A percentile compares a stretch with the other conserved stretches of the same genome.
Conservation (phyloP, 2,329 filamentous ascomycete genomes). For the Neocucurbitaria cava region DNA sequence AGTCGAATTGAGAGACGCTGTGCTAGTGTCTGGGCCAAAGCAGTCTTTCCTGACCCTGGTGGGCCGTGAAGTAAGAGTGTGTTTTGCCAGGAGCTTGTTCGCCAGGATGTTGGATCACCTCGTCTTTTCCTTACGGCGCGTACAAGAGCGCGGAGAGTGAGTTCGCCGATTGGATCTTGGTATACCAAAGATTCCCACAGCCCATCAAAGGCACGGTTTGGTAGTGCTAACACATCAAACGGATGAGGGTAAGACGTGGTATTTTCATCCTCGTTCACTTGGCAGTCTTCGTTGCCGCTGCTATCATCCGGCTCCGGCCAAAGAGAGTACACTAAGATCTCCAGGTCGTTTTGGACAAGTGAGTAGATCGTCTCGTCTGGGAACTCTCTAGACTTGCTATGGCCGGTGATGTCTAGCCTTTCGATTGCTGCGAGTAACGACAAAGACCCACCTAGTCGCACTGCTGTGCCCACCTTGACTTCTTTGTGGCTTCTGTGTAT, state of each 20-base stretch:
- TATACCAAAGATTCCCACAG: conserved; percentile 48
- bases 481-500: conserved; percentile 18
- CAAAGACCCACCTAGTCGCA: conserved; percentile 27
- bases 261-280: conserved; percentile 4
- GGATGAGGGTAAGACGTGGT: not conserved
- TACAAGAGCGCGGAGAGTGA: conserved; percentile 50
- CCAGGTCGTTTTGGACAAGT: conserved; percentile 11
- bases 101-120: conserved; percentile 44
- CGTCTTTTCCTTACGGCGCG: conserved; percentile 46
- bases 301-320: too few relatives aligned
- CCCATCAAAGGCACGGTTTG: conserved; percentile 17
- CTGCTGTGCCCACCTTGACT: conserved; percentile 42
- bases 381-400: conserved; percentile 3
- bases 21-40: conserved; percentile 57
- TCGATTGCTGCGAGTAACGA: conserved; percentile 4
- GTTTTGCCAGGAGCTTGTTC: conserved; percentile 55
- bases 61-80: conserved; percentile 54
- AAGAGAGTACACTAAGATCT: conserved; percentile 18
- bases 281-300: too few relatives aligned
- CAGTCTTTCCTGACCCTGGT: conserved; percentile 54
- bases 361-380: conserved; percentile 7
- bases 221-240: conserved; percentile 12
- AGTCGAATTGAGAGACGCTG: conserved; percentile 59
- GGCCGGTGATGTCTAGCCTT: conserved; percentile 8
- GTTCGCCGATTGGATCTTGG: conserved; percentile 51